Percentiles rank a stretch among this genome's conserved stretches.
phyloP scores from a whole-genome alignment of 108 stramenopile species.

The Skeletonema menzelii region DNA sequence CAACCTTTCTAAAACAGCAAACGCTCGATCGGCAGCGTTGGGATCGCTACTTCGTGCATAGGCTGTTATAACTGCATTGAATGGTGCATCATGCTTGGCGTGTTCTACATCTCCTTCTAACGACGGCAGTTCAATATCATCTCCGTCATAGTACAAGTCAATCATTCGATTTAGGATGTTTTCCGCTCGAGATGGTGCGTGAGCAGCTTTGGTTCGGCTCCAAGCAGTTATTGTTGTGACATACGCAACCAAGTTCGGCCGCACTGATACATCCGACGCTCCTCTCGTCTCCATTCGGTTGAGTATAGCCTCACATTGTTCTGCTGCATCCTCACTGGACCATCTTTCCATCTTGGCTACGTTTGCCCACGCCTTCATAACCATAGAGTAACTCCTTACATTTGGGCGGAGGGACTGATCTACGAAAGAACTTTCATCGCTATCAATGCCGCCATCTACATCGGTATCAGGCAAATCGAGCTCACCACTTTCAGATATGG shows the following conservation, averaged over 20 bases:
- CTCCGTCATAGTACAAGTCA: slow-evolving; percentile 33
- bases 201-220: slow-evolving; percentile 15
- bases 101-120: slow-evolving; percentile 32
- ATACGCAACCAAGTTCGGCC: slow-evolving; percentile 39
- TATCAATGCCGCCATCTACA: slow-evolving; percentile 6
- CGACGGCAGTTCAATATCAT: slow-evolving; percentile 5
- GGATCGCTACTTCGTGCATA: slow-evolving; percentile 46
- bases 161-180: slow-evolving; percentile 35
- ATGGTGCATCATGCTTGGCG: slow-evolving; percentile 51
- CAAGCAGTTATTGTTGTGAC: slow-evolving; percentile 35
- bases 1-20: slow-evolving; percentile 44
- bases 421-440: neutral
- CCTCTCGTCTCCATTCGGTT: slow-evolving; percentile 38
- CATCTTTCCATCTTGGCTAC: slow-evolving; percentile 14
- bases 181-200: slow-evolving; percentile 43
- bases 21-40: slow-evolving; percentile 35
- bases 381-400: slow-evolving; percentile 45
- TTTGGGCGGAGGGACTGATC: slow-evolving; percentile 40
- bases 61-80: slow-evolving; percentile 58
- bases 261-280: slow-evolving; percentile 21
- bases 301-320: slow-evolving; percentile 34
- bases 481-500: slow-evolving; percentile 33
- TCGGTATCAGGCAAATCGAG: slow-evolving; percentile 31
- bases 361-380: slow-evolving; percentile 62
- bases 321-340: slow-evolving; percentile 32